Base-by-base conservation (phyloP, 108 stramenopile species). In the Epithemia pelagica region DNA sequence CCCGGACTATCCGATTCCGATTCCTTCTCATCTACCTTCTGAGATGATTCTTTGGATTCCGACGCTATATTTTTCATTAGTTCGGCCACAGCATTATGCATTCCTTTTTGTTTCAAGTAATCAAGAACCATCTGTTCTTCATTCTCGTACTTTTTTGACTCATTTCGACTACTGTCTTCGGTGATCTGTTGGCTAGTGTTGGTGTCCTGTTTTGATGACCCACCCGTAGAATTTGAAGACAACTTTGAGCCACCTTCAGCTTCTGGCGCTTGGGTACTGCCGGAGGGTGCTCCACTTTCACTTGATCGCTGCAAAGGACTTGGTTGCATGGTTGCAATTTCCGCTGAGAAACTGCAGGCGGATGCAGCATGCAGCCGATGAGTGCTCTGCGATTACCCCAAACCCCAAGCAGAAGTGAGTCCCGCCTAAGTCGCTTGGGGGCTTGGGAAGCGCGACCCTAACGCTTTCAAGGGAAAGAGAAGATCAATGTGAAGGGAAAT, bases 41-140 rank as follows among this genome's bases (percentile, higher is more conserved):
- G 22, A 1, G 24, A n/a, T 19, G n/a, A 33, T 27, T 61, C 52
- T 51, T 63, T 30, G 10, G 58, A 60, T 31, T 68, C 59, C 20
- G 32, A 26, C 37, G 5, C 37, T 5, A 46, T 46, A 7, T 53
- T 65, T 53, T 58, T 62, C 31, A 76, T 25, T 1, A 92, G 58
- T 74, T 92, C 82, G 24, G 77, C 28, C 5, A 77, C 82, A 30
- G 90, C 90, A 26, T 60, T 59, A 8, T 58, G 69, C 76, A 92
- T 62, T 1, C 90, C 90, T 37, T 85, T 72, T 58, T 87, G 80
- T 28, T 76, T 71, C 52, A 92, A 74, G 65, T 85, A 92, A 10
- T 84, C 79, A 62, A 92, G 32, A 0, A 92, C 90, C 20, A 77
- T 74, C 54, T 66, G 52, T 28, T 54, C 65, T 58, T 46, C 37